Evolutionary conservation across 495 filamentous ascomycete species (phyloP).

Genomic region (Apodospora peruviana): DNA sequence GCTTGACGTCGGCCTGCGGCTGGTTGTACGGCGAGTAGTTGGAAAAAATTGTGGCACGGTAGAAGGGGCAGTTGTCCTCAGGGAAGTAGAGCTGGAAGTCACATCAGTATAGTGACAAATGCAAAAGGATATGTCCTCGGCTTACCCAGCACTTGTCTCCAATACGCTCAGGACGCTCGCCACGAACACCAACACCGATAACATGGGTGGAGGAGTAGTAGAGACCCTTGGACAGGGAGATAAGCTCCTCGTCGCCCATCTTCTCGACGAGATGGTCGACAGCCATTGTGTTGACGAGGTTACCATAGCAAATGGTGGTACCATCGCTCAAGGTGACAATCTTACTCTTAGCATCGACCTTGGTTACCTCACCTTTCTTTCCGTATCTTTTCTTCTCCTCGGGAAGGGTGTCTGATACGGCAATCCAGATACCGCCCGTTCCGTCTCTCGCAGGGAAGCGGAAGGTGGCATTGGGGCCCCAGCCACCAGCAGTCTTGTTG

Average conservation of each 20-base stretch:
- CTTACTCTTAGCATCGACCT: slow-evolving; percentile 80
- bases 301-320: slow-evolving; percentile 85
- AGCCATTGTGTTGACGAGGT: slow-evolving; percentile 93
- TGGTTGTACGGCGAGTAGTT: slow-evolving; percentile 99
- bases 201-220: slow-evolving; percentile 98
- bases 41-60: slow-evolving; percentile 99
- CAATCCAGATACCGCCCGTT: slow-evolving; percentile 98
- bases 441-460: slow-evolving; percentile 93
- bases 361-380: slow-evolving; percentile 73
- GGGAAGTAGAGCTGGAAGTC: slow-evolving; percentile 88
- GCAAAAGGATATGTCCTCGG: background rate
- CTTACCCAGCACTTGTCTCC: slow-evolving; percentile 98
- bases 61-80: slow-evolving; percentile 98
- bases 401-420: slow-evolving; percentile 89
- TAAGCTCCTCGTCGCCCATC: slow-evolving; percentile 81
- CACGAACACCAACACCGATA: slow-evolving; percentile 91
- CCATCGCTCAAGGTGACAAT: slow-evolving; percentile 77
- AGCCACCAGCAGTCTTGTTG: slow-evolving; percentile 93
- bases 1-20: slow-evolving; percentile 72
- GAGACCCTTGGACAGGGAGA: slow-evolving; percentile 79
- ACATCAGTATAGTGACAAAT: slow-evolving; percentile 5
- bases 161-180: slow-evolving; percentile 87
- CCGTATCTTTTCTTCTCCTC: slow-evolving; percentile 88
- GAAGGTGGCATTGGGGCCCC: slow-evolving; percentile 98
- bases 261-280: slow-evolving; percentile 83